Evolutionary conservation across 306 rosid genomes (phyloP).

Genomic region (Vicia faba): DNA sequence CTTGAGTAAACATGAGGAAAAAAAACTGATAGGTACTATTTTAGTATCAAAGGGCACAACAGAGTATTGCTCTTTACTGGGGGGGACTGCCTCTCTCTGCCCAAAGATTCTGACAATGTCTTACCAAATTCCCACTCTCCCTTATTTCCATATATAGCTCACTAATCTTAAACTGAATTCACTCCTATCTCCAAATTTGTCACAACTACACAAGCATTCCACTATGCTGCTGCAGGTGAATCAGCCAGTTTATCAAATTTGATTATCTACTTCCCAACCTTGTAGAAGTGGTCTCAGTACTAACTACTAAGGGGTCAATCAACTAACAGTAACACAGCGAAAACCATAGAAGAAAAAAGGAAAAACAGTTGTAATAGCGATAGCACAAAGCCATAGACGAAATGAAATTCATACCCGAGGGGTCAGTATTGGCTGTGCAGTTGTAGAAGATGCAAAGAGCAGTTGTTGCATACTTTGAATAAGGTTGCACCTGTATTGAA

Average conservation of each 20-base stretch:
- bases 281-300: conserved; percentile 1
- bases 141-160: background rate
- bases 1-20: background rate
- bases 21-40: background rate
- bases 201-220: background rate
- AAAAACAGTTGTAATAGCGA: conserved; percentile 24
- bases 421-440: conserved; percentile 93
- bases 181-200: background rate
- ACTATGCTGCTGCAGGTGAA: conserved; percentile 8
- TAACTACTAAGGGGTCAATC: conserved; percentile 17
- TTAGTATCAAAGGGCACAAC: background rate
- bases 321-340: conserved; percentile 2
- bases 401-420: conserved; percentile 69
- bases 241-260: background rate
- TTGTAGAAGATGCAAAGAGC: conserved; percentile 94
- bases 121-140: conserved; percentile 15
- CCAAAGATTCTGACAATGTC: background rate
- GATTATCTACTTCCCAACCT: conserved; percentile 22
- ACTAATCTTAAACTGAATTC: background rate
- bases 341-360: background rate
- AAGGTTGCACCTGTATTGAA: conserved; percentile 70
- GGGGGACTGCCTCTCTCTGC: background rate
- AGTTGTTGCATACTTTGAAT: conserved; percentile 94
- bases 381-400: conserved; percentile 29
- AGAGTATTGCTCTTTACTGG: background rate